Evolutionary conservation across 2,329 filamentous ascomycete genomes (phyloP).

Genomic region (Penicillium hesseltinei): DNA sequence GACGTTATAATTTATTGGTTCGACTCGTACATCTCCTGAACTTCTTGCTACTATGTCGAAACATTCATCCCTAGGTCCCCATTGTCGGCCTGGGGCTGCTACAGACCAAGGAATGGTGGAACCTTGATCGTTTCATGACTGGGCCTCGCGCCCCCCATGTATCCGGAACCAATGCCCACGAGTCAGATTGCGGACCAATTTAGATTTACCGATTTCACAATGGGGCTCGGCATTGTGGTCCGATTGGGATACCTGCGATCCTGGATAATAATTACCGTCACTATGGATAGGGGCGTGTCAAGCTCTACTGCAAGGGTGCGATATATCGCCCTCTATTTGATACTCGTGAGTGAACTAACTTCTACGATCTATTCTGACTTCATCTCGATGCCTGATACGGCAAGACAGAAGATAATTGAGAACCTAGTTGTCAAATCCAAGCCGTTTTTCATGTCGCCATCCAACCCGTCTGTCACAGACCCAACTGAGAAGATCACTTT

Average conservation of each 20-base stretch:
- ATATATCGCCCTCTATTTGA: not conserved
- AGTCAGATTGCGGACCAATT: slow-evolving; percentile 13
- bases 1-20: not conserved
- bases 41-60: not conserved
- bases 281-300: not conserved
- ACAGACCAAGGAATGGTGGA: not conserved
- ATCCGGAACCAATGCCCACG: slow-evolving; percentile 18
- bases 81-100: not conserved
- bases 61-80: no score
- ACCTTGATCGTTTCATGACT: slow-evolving; percentile 1
- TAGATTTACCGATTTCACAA: not conserved
- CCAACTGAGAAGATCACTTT: not conserved
- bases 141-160: not conserved
- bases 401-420: not conserved
- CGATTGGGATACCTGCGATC: slow-evolving; percentile 1
- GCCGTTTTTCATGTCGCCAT: not conserved
- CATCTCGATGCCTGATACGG: not conserved
- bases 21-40: not conserved
- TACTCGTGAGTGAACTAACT: not conserved
- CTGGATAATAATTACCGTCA: not conserved
- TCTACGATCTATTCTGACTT: not conserved
- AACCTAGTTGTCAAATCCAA: not conserved
- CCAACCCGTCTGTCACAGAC: not conserved
- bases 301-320: not conserved
- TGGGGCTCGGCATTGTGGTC: slow-evolving; percentile 13